phyloP scores from a whole-genome alignment of 805 yeast species.

The Scheffersomyces lignosus region DNA sequence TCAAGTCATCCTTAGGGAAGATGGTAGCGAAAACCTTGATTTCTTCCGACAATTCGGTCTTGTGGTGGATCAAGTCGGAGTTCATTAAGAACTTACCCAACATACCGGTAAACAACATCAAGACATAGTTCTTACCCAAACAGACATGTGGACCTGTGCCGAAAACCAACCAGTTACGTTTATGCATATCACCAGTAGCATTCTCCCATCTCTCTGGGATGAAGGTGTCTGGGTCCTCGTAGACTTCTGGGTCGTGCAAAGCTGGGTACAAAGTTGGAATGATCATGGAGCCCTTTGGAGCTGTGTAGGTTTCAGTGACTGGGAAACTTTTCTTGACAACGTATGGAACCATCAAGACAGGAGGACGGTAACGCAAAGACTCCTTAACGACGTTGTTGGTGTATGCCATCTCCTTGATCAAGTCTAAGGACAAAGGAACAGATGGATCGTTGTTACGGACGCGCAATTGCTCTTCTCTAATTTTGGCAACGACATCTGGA shows the following conservation, averaged over 20 bases:
- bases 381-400: conserved; percentile 91
- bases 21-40: conserved; percentile 97
- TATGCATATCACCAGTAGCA: conserved; percentile 69
- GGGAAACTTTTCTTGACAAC: conserved; percentile 87
- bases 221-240: conserved; percentile 90
- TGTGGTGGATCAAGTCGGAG: conserved; percentile 78
- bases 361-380: conserved; percentile 92
- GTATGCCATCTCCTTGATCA: conserved; percentile 84
- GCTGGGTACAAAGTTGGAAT: conserved; percentile 96
- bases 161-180: conserved; percentile 93
- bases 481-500: conserved; percentile 82
- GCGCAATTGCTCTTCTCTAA: conserved; percentile 87
- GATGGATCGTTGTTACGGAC: conserved; percentile 78
- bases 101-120: conserved; percentile 84
- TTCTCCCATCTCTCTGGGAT: conserved; percentile 97
- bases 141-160: conserved; percentile 98
- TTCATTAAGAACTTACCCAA: conserved; percentile 87
- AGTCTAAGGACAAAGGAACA: conserved; percentile 59
- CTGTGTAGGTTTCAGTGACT: conserved; percentile 77
- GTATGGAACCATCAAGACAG: conserved; percentile 97
- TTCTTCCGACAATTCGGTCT: conserved; percentile 83
- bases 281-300: conserved; percentile 96
- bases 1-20: conserved; percentile 95
- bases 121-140: conserved; percentile 90
- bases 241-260: conserved; percentile 95